These are phyloP conservation scores for Lichtheimia ramosa DNA, from an alignment of 371 early-diverging fungal genomes.

Conservation along the genomic window DNA sequence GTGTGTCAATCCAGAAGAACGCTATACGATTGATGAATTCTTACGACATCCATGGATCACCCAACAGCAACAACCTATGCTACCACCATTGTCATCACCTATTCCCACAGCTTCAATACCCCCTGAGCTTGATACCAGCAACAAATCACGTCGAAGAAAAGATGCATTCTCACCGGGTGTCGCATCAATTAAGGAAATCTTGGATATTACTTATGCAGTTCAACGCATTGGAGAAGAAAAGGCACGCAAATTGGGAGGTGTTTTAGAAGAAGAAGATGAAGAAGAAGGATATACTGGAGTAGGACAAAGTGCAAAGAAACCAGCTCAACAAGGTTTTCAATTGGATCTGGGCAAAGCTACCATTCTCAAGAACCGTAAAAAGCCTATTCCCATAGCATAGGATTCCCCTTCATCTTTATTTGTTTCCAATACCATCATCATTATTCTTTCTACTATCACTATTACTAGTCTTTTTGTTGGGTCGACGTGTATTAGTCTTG, in stretches of 20 bases:
- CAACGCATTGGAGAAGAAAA: conserved; percentile 57
- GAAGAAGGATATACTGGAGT: not conserved
- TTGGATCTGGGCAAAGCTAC: conserved; percentile 49
- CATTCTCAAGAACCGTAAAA: conserved; percentile 45
- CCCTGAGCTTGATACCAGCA: conserved; percentile 13
- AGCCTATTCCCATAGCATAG: not conserved
- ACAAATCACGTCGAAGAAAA: conserved; percentile 8
- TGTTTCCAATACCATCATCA: no score
- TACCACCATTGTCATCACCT: not conserved
- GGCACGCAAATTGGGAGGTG: conserved; percentile 23
- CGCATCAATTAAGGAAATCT: conserved; percentile 48
- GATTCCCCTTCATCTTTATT: no score
- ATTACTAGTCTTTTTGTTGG: no score
- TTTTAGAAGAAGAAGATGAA: conserved; percentile 16
- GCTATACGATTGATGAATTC: conserved; percentile 67
- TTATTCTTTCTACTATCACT: no score
- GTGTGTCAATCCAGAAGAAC: conserved; percentile 51
- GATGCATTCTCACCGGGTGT: conserved; percentile 43
- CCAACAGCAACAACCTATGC: not conserved
- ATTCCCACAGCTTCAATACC: conserved; percentile 7
- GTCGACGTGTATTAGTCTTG: no score
- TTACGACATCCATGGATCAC: conserved; percentile 84
- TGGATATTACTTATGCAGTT: conserved; percentile 54
- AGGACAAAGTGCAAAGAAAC: not conserved
- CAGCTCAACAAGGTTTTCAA: conserved; percentile 24